Conservation (phyloP, 208 protist species). For the Leishmania guyanensis region DNA sequence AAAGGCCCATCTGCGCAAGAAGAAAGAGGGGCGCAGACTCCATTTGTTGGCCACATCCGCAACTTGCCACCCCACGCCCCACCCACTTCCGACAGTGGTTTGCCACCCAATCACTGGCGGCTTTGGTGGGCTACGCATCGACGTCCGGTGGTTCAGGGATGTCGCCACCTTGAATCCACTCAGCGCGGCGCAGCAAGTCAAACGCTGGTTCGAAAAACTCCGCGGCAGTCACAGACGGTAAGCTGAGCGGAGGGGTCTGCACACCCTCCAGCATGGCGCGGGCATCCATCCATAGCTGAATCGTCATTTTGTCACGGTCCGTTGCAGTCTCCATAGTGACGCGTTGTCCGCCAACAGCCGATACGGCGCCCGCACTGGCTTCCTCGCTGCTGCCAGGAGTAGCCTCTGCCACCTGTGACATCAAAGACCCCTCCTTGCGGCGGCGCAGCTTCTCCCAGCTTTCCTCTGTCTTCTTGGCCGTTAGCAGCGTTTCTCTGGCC, state of each 20-base stretch:
- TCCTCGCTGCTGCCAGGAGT: slow-evolving; percentile 52
- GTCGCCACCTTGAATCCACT: slow-evolving; percentile 76
- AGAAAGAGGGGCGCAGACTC: background rate
- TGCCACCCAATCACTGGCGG: background rate
- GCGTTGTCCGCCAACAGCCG: slow-evolving; percentile 13
- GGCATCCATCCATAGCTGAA: slow-evolving; percentile 86
- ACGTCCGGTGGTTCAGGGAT: slow-evolving; percentile 74
- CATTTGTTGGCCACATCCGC: background rate
- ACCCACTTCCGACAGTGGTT: background rate
- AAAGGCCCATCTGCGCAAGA: background rate
- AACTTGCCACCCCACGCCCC: background rate
- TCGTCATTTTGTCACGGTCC: slow-evolving; percentile 87
- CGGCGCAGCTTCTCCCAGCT: slow-evolving; percentile 89
- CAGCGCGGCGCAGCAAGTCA: slow-evolving; percentile 62
- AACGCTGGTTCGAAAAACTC: slow-evolving; percentile 27
- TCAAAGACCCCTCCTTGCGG: slow-evolving; percentile 46
- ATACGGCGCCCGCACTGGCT: background rate
- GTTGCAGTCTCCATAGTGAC: slow-evolving; percentile 63
- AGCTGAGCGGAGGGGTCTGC: slow-evolving; percentile 18
- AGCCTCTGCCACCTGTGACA: slow-evolving; percentile 54
- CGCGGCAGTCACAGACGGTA: slow-evolving; percentile 6
- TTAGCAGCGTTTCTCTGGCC: slow-evolving; percentile 73
- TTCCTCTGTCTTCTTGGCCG: slow-evolving; percentile 86
- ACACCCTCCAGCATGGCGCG: slow-evolving; percentile 41
- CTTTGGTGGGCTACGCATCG: slow-evolving; percentile 30